Evolutionary conservation across 352 stramenopile genomes (phyloP).

Genomic region (Sclerospora graminicola): DNA sequence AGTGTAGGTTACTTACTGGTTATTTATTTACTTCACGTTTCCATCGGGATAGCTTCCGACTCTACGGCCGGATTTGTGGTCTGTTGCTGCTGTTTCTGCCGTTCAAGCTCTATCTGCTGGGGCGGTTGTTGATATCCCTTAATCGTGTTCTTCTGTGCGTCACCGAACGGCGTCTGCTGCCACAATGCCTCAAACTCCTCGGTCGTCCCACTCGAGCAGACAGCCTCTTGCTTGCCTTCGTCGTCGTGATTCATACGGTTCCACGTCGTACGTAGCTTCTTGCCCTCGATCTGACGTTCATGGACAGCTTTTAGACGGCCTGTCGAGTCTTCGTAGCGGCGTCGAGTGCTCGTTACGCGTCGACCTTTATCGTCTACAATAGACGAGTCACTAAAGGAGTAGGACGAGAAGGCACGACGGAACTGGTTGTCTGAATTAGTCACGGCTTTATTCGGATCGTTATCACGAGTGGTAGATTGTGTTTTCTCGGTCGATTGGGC

Average conservation of each 20-base stretch:
- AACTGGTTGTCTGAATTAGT: not conserved
- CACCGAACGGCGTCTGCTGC: conserved; percentile 38
- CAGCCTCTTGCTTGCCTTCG: conserved; percentile 22
- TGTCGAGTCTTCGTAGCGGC: conserved; percentile 27
- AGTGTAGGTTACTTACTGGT: no score
- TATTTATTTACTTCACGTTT: no score
- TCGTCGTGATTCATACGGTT: conserved; percentile 18
- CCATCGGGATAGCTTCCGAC: no score
- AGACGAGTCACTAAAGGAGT: conserved; percentile 30
- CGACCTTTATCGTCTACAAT: conserved; percentile 26
- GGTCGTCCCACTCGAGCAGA: conserved; percentile 22
- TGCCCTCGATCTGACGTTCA: conserved; percentile 22
- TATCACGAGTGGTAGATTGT: no score
- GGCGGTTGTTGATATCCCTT: not conserved
- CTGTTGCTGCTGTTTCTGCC: no score
- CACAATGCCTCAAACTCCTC: conserved; percentile 47
- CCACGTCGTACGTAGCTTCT: conserved; percentile 32
- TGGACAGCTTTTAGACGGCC: conserved; percentile 26
- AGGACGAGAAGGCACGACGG: conserved; percentile 21
- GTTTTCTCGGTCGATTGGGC: not conserved
- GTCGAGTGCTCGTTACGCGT: conserved; percentile 23
- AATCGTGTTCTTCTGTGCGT: conserved; percentile 19
- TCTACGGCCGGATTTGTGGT: no score
- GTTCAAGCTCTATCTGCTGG: no score
- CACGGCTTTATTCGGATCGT: not conserved